Evolutionary conservation across 805 yeast species (phyloP).

Genomic region (Lipomyces orientalis): DNA sequence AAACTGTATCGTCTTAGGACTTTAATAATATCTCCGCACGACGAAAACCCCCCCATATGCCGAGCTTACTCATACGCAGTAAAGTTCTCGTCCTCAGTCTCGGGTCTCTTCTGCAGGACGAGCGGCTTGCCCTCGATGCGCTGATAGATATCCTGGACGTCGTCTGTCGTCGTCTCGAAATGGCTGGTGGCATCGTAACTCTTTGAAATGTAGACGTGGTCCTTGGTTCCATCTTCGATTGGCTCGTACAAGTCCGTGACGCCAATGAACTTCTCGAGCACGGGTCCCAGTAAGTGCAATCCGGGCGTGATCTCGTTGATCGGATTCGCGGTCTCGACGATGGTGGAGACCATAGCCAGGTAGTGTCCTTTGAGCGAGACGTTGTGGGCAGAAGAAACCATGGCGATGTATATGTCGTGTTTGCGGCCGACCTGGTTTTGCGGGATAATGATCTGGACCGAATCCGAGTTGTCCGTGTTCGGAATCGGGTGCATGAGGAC

Average conservation of each 20-base stretch:
- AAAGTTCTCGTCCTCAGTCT: slow-evolving; percentile 61
- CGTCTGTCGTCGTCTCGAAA: slow-evolving; percentile 95
- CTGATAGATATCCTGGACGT: slow-evolving; percentile 90
- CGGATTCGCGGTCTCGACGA: slow-evolving; percentile 91
- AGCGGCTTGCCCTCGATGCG: slow-evolving; percentile 92
- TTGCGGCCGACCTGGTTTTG: slow-evolving; percentile 93
- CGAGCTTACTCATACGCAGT: slow-evolving; percentile 29
- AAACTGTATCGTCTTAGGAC: not conserved
- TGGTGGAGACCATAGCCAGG: slow-evolving; percentile 91
- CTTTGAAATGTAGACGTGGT: slow-evolving; percentile 80
- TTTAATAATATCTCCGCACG: not conserved
- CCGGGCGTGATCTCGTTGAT: slow-evolving; percentile 94
- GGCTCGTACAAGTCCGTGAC: slow-evolving; percentile 92
- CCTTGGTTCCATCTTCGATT: slow-evolving; percentile 75
- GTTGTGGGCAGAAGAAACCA: slow-evolving; percentile 85
- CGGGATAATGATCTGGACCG: slow-evolving; percentile 92
- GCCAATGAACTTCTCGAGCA: slow-evolving; percentile 87
- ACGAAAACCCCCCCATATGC: too few relatives aligned
- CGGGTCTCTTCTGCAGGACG: slow-evolving; percentile 76
- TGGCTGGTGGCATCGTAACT: slow-evolving; percentile 95
- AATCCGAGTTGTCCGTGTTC: slow-evolving; percentile 78
- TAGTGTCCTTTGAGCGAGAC: slow-evolving; percentile 88
- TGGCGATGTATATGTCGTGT: slow-evolving; percentile 93
- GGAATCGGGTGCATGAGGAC: slow-evolving; percentile 89
- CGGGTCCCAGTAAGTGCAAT: slow-evolving; percentile 81